A percentile compares a stretch with the other conserved stretches of the same genome.
Evolutionary conservation across 2,329 filamentous ascomycete genomes (phyloP).

Genomic region (Curvularia verruculosa): DNA sequence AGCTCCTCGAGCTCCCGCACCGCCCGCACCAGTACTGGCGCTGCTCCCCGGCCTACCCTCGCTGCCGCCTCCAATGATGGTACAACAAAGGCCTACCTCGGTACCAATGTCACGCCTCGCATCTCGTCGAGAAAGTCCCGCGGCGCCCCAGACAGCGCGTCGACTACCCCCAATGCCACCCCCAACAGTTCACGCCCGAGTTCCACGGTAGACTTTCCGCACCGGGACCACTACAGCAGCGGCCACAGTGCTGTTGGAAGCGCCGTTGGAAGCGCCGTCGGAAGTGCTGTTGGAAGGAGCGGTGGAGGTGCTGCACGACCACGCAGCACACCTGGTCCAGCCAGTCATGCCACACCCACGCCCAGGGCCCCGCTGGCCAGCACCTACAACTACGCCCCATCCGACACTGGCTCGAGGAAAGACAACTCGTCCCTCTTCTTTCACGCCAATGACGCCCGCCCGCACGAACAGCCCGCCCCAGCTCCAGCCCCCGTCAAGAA

Average conservation of each 20-base stretch:
- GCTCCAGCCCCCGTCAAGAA: constrained; percentile 49
- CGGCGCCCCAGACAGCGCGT: constrained; percentile 65
- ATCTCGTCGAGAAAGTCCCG: constrained; percentile 75
- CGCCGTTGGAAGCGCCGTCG: constrained; percentile 1
- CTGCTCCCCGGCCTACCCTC: constrained; percentile 40
- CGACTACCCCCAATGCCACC: constrained; percentile 69
- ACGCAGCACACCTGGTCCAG: constrained; percentile 47
- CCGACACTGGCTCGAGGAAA: constrained; percentile 34
- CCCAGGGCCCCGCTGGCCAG: constrained; percentile 36
- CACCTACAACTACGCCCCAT: constrained; percentile 30
- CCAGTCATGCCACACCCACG: constrained; percentile 27
- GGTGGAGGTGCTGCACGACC: constrained; percentile 37
- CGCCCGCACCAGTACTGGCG: constrained; percentile 34
- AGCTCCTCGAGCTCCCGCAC: constrained; percentile 41
- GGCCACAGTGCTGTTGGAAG: constrained; percentile 18
- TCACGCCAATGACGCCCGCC: constrained; percentile 76
- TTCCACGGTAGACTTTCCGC: constrained; percentile 39
- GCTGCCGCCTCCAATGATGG: constrained; percentile 55
- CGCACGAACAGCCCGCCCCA: constrained; percentile 40
- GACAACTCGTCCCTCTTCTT: constrained; percentile 76
- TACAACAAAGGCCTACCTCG: constrained; percentile 63
- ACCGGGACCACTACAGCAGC: constrained; percentile 38
- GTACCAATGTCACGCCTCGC: constrained; percentile 76
- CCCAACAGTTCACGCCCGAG: constrained; percentile 49
- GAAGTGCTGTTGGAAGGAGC: constrained; percentile 22